These are phyloP conservation scores for Blastomyces percursus DNA, from an alignment of 2,329 filamentous ascomycete genomes.

Conservation along the genomic window DNA sequence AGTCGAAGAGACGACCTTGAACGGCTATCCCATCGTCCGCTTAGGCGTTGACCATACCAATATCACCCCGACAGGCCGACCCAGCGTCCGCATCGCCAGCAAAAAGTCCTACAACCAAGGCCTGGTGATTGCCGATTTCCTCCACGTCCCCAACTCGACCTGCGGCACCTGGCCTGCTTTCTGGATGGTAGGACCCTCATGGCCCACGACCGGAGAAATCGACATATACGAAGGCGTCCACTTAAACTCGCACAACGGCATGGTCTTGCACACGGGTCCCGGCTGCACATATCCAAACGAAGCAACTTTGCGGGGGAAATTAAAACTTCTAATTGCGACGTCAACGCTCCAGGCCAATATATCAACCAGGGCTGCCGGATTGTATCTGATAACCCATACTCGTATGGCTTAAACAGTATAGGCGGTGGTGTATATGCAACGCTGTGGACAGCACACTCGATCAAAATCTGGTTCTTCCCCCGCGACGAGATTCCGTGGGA, in stretches of 20 bases:
- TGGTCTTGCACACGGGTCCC: conserved; percentile 40
- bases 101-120: conserved; percentile 37
- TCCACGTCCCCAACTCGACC: conserved; percentile 37
- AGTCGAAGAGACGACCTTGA: conserved; percentile 23
- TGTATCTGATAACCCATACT: conserved; percentile 24
- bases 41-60: conserved; percentile 37
- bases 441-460: conserved; percentile 36
- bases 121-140: conserved; percentile 38
- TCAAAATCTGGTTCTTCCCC: conserved; percentile 44
- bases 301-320: conserved; percentile 41
- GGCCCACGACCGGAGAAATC: conserved; percentile 38
- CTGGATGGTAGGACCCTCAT: conserved; percentile 34
- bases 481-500: conserved; percentile 36
- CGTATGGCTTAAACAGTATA: conserved; percentile 46
- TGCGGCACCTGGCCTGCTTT: conserved; percentile 45
- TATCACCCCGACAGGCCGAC: conserved; percentile 30
- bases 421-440: conserved; percentile 42
- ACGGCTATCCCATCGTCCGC: conserved; percentile 27
- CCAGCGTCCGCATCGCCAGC: conserved; percentile 36
- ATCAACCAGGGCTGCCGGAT: conserved; percentile 36
- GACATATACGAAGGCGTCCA: conserved; percentile 46
- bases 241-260: conserved; percentile 31
- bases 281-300: conserved; percentile 32
- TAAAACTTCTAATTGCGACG: conserved; percentile 40
- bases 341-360: conserved; percentile 30